A percentile compares a stretch with the other conserved stretches of the same genome.
These are phyloP conservation scores for Claviceps paspali DNA, from an alignment of 2,329 filamentous ascomycete genomes.

Conservation along the genomic window DNA sequence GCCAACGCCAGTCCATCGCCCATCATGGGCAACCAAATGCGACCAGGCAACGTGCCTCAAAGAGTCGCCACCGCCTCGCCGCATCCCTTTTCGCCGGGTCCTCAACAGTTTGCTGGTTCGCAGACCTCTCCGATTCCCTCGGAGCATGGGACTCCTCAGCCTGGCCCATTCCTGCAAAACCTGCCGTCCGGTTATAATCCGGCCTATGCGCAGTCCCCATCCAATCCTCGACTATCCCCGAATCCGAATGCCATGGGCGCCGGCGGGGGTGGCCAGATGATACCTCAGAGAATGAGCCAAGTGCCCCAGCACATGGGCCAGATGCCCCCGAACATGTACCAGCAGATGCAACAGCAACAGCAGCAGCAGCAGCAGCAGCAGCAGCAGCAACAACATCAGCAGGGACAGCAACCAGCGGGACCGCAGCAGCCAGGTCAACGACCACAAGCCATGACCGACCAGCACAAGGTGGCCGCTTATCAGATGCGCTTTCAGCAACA, in stretches of 20 bases:
- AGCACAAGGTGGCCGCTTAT: slow-evolving; percentile 61
- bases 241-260: slow-evolving; percentile 33
- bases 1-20: slow-evolving; percentile 82
- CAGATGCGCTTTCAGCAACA: slow-evolving; percentile 75
- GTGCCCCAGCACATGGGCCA: slow-evolving; percentile 35
- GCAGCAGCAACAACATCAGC: slow-evolving; percentile 3
- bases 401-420: slow-evolving; percentile 44
- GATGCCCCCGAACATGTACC: slow-evolving; percentile 23
- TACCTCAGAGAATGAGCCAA: slow-evolving; percentile 35
- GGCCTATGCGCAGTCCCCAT: slow-evolving; percentile 41
- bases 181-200: slow-evolving; percentile 45
- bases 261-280: slow-evolving; percentile 29
- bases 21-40: slow-evolving; percentile 71
- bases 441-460: slow-evolving; percentile 33
- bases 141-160: slow-evolving; percentile 64
- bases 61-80: slow-evolving; percentile 85
- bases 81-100: slow-evolving; percentile 71
- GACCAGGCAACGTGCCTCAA: slow-evolving; percentile 55
- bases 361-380: slow-evolving; percentile 6
- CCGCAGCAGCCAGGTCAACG: slow-evolving; percentile 40
- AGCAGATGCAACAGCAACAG: slow-evolving; percentile 27
- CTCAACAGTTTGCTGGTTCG: slow-evolving; percentile 48
- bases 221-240: slow-evolving; percentile 39
- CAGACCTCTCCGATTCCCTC: slow-evolving; percentile 65
- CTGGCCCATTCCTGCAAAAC: slow-evolving; percentile 49